Evolutionary conservation across 805 yeast species (phyloP), one percentile per base, ranked within the genome.

Genomic region (Tetrapisispora iriomotensis): DNA sequence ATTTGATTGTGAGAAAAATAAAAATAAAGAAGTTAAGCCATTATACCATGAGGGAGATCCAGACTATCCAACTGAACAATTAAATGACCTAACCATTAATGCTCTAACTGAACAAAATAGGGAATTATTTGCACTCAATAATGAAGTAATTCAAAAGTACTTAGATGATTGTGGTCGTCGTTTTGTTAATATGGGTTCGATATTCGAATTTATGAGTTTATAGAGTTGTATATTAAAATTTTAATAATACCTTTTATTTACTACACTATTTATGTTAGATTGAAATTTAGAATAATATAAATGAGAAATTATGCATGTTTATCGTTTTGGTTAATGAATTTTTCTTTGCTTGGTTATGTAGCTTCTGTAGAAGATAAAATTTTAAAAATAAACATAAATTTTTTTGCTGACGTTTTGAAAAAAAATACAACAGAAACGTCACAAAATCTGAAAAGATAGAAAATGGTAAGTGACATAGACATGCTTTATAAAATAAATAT

Each of bases 61-160:
- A 35, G 58, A 50, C 42, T 59, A 44, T 43, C 73, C 63, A 42
- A 60, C 31, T 19, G 56, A 52, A 36, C 39, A 41, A 29, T 41
- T 61, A 39, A 53, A 53, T 3, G 55, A 65, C 4, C 79, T 81
- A 2, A 80, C 82, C 45, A 58, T 82, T 10, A 77, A 72, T 42
- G 94, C 88, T 0, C 63, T 85, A 30, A 79, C 82, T 1, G 95
- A 82, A 55, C 94, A 82, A 52, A 88, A 86, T 54, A 66, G 87
- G 38, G 76, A 65, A 10, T 51, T 73, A 17, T 80, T 87, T 50
- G 71, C 60, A 14, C 49, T 61, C 6, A 73, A 75, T 45, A 67
- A 71, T 34, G 65, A 67, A 9, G 79, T 85, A 2, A 82, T 82
- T 0, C 73, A 76, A 47, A 78, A 77, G 59, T 90, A 88, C 51